A percentile compares a stretch with the other conserved stretches of the same genome.
Conservation (phyloP, 2,329 filamentous ascomycete genomes). For the Acephala macrosclerotiorum region DNA sequence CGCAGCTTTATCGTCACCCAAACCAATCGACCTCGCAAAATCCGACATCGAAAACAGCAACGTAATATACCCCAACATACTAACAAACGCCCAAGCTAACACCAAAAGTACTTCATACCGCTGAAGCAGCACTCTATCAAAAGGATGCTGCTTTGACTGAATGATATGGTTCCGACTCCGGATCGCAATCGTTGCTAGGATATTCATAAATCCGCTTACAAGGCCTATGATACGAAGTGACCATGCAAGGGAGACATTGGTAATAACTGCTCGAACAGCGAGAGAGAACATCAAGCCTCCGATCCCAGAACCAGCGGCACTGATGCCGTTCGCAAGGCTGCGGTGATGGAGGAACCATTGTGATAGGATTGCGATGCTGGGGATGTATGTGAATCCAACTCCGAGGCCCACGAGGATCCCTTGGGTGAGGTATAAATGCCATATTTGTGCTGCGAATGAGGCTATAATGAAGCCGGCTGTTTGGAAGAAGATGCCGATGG, state of each 20-base stretch:
- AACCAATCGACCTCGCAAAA: slow-evolving; percentile 52
- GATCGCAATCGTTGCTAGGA: slow-evolving; percentile 24
- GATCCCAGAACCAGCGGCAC: slow-evolving; percentile 60
- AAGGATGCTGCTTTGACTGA: slow-evolving; percentile 9
- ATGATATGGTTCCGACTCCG: slow-evolving; percentile 27
- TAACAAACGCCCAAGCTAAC: slow-evolving; percentile 22
- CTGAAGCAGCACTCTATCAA: slow-evolving; percentile 5
- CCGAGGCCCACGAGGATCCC: slow-evolving; percentile 67
- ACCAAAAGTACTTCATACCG: slow-evolving; percentile 18
- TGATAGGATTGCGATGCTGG: slow-evolving; percentile 58
- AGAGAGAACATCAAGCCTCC: slow-evolving; percentile 61
- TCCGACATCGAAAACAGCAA: slow-evolving; percentile 47
- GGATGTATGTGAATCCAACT: slow-evolving; percentile 66
- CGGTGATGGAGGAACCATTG: slow-evolving; percentile 65
- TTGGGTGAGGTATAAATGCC: slow-evolving; percentile 67
- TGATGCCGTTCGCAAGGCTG: slow-evolving; percentile 62
- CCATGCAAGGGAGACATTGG: slow-evolving; percentile 56
- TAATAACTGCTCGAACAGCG: slow-evolving; percentile 58
- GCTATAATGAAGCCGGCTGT: slow-evolving; percentile 58
- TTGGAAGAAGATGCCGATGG: slow-evolving; percentile 42
- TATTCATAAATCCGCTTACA: slow-evolving; percentile 26
- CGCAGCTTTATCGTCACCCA: slow-evolving; percentile 49
- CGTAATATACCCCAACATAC: slow-evolving; percentile 28
- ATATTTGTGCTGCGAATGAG: slow-evolving; percentile 59
- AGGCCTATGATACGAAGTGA: slow-evolving; percentile 54